Percentiles rank a stretch among this genome's conserved stretches.
These are phyloP conservation scores for Parachlorella kessleri DNA, from an alignment of 139 green algal species.

Conservation along the genomic window DNA sequence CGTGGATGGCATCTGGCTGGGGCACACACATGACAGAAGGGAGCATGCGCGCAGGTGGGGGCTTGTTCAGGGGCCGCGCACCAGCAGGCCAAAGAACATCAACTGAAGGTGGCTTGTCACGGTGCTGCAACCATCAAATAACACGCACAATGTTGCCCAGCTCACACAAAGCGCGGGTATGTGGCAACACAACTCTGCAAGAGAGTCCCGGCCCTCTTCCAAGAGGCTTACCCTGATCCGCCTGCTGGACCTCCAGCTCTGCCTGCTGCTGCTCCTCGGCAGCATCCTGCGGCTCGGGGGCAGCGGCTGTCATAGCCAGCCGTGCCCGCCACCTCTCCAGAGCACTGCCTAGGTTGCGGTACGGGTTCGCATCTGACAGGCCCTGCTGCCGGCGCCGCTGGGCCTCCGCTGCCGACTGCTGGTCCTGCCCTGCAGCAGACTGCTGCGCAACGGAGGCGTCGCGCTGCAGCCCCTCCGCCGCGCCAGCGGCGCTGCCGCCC, in stretches of 20 bases:
- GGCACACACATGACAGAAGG: no score
- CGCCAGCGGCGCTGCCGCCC: slow-evolving; percentile 23
- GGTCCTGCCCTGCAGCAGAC: neutral
- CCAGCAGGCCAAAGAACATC: no score
- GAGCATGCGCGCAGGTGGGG: no score
- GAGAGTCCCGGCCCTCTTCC: no score
- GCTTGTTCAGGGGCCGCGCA: no score
- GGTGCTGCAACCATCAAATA: no score
- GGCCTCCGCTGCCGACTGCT: neutral
- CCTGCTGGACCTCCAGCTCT: slow-evolving; percentile 16
- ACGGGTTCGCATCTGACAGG: slow-evolving; percentile 68
- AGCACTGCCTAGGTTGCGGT: slow-evolving; percentile 68
- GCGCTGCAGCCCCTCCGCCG: slow-evolving; percentile 22
- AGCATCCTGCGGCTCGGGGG: slow-evolving; percentile 16
- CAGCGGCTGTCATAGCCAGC: slow-evolving; percentile 70
- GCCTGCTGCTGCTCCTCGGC: slow-evolving; percentile 30
- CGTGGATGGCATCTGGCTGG: no score
- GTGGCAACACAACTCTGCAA: no score
- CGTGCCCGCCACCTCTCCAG: slow-evolving; percentile 77
- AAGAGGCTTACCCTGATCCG: no score
- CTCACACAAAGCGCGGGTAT: no score
- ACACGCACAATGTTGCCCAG: no score
- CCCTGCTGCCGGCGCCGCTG: slow-evolving; percentile 9
- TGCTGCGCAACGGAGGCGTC: slow-evolving; percentile 14
- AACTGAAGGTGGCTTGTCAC: no score